A percentile compares a stretch with the other conserved stretches of the same genome.
Conservation (phyloP, 2,329 filamentous ascomycete genomes). For the Sclerotinia nivalis region DNA sequence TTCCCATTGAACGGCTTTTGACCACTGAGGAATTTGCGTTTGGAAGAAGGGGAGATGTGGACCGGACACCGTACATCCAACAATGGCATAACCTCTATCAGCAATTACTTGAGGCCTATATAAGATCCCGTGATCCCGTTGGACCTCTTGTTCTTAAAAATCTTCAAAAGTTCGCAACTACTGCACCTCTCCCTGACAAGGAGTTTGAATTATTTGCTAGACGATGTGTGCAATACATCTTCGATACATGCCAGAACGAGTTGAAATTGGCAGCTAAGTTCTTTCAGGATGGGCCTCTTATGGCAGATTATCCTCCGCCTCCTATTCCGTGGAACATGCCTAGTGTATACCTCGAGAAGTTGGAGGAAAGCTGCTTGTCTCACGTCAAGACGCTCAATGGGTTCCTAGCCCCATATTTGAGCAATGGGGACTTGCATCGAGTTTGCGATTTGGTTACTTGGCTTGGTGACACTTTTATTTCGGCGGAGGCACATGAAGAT, state of each 20-base stretch:
- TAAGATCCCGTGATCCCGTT: conserved; percentile 51
- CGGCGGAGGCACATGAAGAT: conserved; percentile 33
- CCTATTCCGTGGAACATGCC: conserved; percentile 33
- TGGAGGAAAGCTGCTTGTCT: conserved; percentile 37
- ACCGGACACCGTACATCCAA: conserved; percentile 59
- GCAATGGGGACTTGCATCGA: conserved; percentile 35
- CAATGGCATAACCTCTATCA: conserved; percentile 58
- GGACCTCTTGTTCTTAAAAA: conserved; percentile 58
- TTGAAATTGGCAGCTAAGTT: conserved; percentile 36
- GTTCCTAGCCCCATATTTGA: conserved; percentile 36
- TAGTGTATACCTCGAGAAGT: conserved; percentile 34
- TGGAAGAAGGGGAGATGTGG: conserved; percentile 57
- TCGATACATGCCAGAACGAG: conserved; percentile 41
- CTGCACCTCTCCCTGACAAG: conserved; percentile 34
- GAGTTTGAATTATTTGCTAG: conserved; percentile 40
- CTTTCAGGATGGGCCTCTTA: conserved; percentile 38
- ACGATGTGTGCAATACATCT: conserved; percentile 37
- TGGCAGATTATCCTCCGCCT: conserved; percentile 31
- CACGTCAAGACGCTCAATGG: conserved; percentile 37
- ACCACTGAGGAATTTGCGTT: conserved; percentile 45
- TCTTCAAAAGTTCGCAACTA: conserved; percentile 47
- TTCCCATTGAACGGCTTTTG: conserved; percentile 61
- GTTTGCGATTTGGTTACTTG: conserved; percentile 38
- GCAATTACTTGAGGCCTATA: conserved; percentile 55
- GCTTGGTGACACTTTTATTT: conserved; percentile 39